Evolutionary conservation across 1,284 basidiomycete genomes (phyloP).

Genomic region (Rhodotorula sp.): DNA sequence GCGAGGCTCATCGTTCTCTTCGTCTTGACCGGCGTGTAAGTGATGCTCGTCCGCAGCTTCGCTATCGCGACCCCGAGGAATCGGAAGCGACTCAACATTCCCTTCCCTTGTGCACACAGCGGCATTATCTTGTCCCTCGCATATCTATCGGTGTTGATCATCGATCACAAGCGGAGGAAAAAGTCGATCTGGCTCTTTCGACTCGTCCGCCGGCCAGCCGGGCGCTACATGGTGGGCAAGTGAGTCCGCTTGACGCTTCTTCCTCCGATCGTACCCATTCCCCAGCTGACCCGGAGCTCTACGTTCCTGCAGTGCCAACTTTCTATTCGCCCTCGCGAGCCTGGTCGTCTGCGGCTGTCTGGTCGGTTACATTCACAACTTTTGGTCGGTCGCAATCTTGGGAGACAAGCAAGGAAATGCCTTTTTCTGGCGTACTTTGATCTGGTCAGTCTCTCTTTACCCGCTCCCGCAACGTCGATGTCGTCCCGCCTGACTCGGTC

Average conservation of each 20-base stretch:
- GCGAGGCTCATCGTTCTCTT: constrained; percentile 15
- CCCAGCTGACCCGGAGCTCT: background rate
- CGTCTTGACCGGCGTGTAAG: constrained; percentile 22
- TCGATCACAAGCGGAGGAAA: constrained; percentile 17
- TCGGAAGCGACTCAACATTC: too few relatives aligned
- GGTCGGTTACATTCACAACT: constrained; percentile 15
- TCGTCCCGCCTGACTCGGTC: too few relatives aligned
- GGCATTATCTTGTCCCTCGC: constrained; percentile 5
- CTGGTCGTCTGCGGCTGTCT: constrained; percentile 10
- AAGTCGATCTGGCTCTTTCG: constrained; percentile 20
- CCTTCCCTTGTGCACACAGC: background rate
- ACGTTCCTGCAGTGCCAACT: background rate
- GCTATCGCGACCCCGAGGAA: too few relatives aligned
- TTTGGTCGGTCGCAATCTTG: constrained; percentile 7
- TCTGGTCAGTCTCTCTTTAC: constrained; percentile 6
- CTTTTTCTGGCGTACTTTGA: constrained; percentile 18
- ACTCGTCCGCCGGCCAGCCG: constrained; percentile 14
- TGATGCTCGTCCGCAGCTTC: background rate
- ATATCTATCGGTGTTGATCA: background rate
- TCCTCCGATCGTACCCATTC: background rate
- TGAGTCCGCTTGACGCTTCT: background rate
- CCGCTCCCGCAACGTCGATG: too few relatives aligned
- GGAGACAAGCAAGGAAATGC: background rate
- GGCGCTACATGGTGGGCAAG: constrained; percentile 26
- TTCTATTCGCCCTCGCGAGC: constrained; percentile 13